Percentiles rank a stretch among this genome's conserved stretches.
phyloP scores from a whole-genome alignment of 139 green algal genomes.

The Nannochloris sp. region DNA sequence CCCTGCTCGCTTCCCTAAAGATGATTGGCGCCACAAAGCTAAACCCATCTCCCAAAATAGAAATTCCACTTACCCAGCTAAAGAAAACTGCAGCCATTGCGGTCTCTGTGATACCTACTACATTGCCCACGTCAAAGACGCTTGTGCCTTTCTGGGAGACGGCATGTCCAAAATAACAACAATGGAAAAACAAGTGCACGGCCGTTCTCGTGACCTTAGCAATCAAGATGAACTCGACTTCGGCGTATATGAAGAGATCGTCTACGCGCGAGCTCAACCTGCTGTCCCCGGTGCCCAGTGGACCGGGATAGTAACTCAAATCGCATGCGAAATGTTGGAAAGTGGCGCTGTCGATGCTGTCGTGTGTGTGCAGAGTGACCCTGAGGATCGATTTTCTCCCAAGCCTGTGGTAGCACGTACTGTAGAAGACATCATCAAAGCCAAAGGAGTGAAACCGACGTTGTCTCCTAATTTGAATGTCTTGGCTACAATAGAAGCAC shows the following conservation, averaged over 20 bases:
- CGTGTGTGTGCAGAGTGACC: constrained; percentile 86
- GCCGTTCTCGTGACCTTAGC: constrained; percentile 42
- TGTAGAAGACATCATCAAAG: constrained; percentile 79
- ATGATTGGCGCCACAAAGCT: too few relatives aligned
- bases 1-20: too few relatives aligned
- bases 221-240: constrained; percentile 77
- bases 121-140: constrained; percentile 89
- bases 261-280: constrained; percentile 68
- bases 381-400: constrained; percentile 73
- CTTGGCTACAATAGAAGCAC: constrained; percentile 87
- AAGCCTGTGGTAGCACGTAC: constrained; percentile 70
- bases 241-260: constrained; percentile 64
- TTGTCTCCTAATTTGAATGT: constrained; percentile 87
- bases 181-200: constrained; percentile 66
- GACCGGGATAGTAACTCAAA: constrained; percentile 89
- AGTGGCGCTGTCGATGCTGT: constrained; percentile 86
- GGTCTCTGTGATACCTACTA: constrained; percentile 96
- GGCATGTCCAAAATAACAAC: constrained; percentile 69
- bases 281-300: constrained; percentile 81
- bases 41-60: too few relatives aligned
- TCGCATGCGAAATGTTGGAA: constrained; percentile 72
- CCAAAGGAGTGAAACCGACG: constrained; percentile 87
- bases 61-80: constrained; percentile 79
- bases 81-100: constrained; percentile 83
- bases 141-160: constrained; percentile 91